Conservation (phyloP, 805 yeast genomes). For the Saccharomycopsis olivae region DNA sequence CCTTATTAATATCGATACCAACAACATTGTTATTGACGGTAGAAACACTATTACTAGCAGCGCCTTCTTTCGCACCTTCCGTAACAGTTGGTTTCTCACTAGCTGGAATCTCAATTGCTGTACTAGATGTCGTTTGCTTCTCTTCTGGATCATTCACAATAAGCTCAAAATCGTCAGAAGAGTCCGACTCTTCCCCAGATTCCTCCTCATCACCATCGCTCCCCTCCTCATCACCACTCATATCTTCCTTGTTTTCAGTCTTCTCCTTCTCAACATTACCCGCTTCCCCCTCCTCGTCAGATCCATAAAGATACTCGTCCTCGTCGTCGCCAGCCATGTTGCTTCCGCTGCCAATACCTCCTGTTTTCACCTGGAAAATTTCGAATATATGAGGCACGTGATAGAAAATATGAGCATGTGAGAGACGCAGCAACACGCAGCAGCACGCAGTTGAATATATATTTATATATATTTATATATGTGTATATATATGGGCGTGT, state of each 20-base stretch:
- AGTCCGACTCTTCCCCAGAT: conserved; percentile 38
- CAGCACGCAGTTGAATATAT: too few relatives aligned
- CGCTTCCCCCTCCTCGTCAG: conserved; percentile 8
- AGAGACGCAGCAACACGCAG: too few relatives aligned
- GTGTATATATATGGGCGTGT: too few relatives aligned
- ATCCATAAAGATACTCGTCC: conserved; percentile 13
- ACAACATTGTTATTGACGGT: conserved; percentile 19
- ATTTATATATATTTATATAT: too few relatives aligned
- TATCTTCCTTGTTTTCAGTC: neutral
- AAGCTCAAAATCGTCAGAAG: conserved; percentile 67
- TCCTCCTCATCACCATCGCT: conserved; percentile 1
- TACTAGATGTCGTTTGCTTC: conserved; percentile 4
- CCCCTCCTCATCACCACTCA: neutral
- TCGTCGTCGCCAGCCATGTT: conserved; percentile 10
- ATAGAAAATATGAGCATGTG: too few relatives aligned
- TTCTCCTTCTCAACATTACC: conserved; percentile 1
- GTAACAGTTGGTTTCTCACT: conserved; percentile 5
- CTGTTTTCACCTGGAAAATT: too few relatives aligned
- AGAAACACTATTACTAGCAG: neutral
- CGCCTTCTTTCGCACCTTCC: neutral
- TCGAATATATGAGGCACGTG: too few relatives aligned
- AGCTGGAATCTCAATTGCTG: conserved; percentile 25
- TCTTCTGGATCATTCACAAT: conserved; percentile 44
- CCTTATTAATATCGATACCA: conserved; percentile 56
- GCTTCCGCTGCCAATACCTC: too few relatives aligned